Evolutionary conservation across 2,329 filamentous ascomycete genomes (phyloP).

Genomic region (Stylonectria norvegica): DNA sequence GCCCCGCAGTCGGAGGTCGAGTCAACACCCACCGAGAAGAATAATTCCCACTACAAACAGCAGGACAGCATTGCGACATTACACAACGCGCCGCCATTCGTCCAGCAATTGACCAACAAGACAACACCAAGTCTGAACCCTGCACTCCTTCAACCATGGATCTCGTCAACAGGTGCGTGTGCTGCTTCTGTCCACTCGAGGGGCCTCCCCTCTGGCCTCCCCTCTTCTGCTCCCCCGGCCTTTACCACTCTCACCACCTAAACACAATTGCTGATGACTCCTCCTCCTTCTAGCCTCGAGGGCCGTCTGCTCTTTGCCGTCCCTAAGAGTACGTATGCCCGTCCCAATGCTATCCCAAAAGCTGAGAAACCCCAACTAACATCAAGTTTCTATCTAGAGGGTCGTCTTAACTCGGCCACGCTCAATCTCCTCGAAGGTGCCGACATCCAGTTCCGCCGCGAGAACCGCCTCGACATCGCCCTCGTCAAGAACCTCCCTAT

Average conservation of each 20-base stretch:
- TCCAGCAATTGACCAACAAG: too few relatives aligned
- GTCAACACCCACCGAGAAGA: neutral
- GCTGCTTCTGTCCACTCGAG: too few relatives aligned
- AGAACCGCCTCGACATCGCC: constrained; percentile 93
- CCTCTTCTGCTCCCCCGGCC: neutral
- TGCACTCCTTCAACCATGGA: constrained; percentile 39
- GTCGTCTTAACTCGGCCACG: constrained; percentile 81
- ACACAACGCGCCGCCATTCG: too few relatives aligned
- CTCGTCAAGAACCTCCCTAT: constrained; percentile 96
- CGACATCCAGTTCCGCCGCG: constrained; percentile 94
- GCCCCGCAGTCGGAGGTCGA: neutral
- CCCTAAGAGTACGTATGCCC: constrained; percentile 78
- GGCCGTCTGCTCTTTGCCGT: constrained; percentile 93
- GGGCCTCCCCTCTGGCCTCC: neutral
- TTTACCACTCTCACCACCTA: constrained; percentile 2
- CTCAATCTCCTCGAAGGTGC: constrained; percentile 89
- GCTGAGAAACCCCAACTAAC: constrained; percentile 7
- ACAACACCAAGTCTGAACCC: neutral
- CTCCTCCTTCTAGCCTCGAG: constrained; percentile 62
- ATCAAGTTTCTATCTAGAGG: constrained; percentile 62
- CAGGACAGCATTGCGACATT: neutral
- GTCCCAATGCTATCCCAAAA: neutral
- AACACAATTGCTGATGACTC: neutral
- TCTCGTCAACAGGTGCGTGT: constrained; percentile 52
- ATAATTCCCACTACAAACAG: neutral